These are phyloP conservation scores for Heliamphora exappendiculata DNA, from an alignment of 148 eudicot genomes.

Conservation along the genomic window DNA sequence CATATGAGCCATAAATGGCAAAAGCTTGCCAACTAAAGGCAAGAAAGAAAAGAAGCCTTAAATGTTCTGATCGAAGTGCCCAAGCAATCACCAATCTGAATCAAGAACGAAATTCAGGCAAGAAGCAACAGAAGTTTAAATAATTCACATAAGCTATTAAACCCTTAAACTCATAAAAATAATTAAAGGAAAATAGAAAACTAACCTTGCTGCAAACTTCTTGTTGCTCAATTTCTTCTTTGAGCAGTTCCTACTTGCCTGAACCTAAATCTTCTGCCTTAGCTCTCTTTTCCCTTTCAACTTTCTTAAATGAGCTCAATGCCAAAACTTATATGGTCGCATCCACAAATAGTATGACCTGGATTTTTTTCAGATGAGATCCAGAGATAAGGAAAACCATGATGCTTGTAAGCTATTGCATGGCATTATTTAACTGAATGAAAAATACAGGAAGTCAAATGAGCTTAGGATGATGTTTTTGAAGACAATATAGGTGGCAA, in stretches of 20 bases:
- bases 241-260: constrained; percentile 34
- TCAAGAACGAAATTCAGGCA: neutral
- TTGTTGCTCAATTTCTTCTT: constrained; percentile 46
- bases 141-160: neutral
- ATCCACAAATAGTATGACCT: constrained; percentile 31
- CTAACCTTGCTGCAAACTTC: constrained; percentile 11
- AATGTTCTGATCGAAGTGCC: constrained; percentile 38
- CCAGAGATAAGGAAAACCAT: constrained; percentile 20
- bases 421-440: neutral
- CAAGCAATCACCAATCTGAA: constrained; percentile 40
- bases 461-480: neutral
- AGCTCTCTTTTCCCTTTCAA: constrained; percentile 32
- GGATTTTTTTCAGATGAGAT: constrained; percentile 28
- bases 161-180: neutral
- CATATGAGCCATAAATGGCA: constrained; percentile 34
- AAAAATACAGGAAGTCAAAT: neutral
- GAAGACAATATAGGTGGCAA: neutral
- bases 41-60: constrained; percentile 43
- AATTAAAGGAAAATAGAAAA: neutral
- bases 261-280: constrained; percentile 40
- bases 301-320: constrained; percentile 30
- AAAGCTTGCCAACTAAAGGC: constrained; percentile 39
- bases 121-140: neutral
- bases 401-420: neutral
- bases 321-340: constrained; percentile 33